phyloP scores from a whole-genome alignment of 2,329 filamentous ascomycete genomes.

The Ophiocordyceps camponoti-rufipedis region DNA sequence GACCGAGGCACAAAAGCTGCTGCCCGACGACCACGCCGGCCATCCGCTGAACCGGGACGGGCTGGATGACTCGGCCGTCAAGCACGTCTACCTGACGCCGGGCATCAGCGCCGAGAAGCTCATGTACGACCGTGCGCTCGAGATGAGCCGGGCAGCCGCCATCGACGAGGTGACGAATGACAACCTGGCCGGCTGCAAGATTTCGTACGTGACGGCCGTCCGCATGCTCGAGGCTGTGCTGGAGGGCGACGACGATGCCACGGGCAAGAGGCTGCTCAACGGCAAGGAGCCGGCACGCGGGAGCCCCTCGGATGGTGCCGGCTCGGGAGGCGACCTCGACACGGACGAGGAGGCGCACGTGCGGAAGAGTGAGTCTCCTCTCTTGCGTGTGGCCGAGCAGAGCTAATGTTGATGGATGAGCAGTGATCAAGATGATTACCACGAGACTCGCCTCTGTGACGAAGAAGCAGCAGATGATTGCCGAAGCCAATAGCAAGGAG shows the following conservation, averaged over 20 bases:
- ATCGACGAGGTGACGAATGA: constrained; percentile 92
- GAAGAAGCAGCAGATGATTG: constrained; percentile 44
- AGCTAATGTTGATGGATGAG: constrained; percentile 1
- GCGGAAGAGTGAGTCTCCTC: constrained; percentile 42
- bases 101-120: constrained; percentile 90
- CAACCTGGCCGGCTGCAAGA: constrained; percentile 71
- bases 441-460: constrained; percentile 35
- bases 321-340: constrained; percentile 33
- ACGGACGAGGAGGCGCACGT: constrained; percentile 56
- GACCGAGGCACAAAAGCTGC: constrained; percentile 63
- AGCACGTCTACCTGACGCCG: constrained; percentile 68
- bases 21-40: constrained; percentile 70
- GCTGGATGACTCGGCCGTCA: constrained; percentile 34
- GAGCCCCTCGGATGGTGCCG: constrained; percentile 7
- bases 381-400: background rate
- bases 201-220: constrained; percentile 85
- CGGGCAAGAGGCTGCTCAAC: constrained; percentile 13
- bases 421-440: constrained; percentile 46
- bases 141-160: constrained; percentile 89
- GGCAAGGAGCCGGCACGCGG: constrained; percentile 24
- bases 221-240: constrained; percentile 89
- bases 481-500: constrained; percentile 32
- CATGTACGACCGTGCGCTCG: constrained; percentile 92
- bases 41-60: constrained; percentile 61
- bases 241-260: constrained; percentile 54